A percentile compares a stretch with the other conserved stretches of the same genome.
These are phyloP conservation scores for Corniculantispora saksenae DNA, from an alignment of 2,329 filamentous ascomycete species.

Conservation along the genomic window DNA sequence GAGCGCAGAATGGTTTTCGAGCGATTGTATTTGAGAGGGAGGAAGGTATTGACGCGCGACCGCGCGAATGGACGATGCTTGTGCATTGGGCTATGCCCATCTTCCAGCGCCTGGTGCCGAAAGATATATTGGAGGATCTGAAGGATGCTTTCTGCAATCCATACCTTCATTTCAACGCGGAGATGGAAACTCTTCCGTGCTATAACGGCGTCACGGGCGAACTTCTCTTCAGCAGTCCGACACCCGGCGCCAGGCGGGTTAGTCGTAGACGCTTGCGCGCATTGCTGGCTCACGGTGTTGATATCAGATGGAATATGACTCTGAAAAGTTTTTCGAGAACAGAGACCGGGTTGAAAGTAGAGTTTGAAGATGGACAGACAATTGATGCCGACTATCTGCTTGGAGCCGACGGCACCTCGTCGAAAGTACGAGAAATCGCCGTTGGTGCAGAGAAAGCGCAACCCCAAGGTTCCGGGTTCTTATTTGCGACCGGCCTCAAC, in stretches of 20 bases:
- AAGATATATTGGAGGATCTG: slow-evolving; percentile 32
- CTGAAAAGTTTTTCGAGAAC: slow-evolving; percentile 20
- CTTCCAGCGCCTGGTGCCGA: slow-evolving; percentile 36
- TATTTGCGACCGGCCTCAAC: slow-evolving; percentile 33
- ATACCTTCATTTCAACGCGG: slow-evolving; percentile 32
- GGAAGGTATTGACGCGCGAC: slow-evolving; percentile 29
- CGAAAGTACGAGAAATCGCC: slow-evolving; percentile 33
- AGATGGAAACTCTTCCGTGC: slow-evolving; percentile 33
- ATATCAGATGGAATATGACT: slow-evolving; percentile 34
- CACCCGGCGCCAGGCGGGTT: slow-evolving; percentile 36
- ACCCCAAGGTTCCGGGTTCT: slow-evolving; percentile 28
- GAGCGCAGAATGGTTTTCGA: slow-evolving; percentile 33
- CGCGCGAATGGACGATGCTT: slow-evolving; percentile 42
- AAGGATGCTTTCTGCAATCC: slow-evolving; percentile 37
- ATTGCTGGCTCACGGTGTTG: slow-evolving; percentile 34
- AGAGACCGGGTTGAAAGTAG: slow-evolving; percentile 23
- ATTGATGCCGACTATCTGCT: slow-evolving; percentile 32
- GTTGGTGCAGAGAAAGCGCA: slow-evolving; percentile 29
- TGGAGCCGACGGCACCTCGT: slow-evolving; percentile 34
- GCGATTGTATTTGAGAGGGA: slow-evolving; percentile 36
- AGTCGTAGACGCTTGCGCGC: slow-evolving; percentile 35
- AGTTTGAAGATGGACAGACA: slow-evolving; percentile 29
- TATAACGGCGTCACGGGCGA: slow-evolving; percentile 39
- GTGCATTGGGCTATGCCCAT: slow-evolving; percentile 42
- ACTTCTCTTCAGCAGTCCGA: slow-evolving; percentile 35